Evolutionary conservation across 257 asterid species (phyloP), one percentile per base, ranked within the genome.

Genomic region (Salvia hispanica): DNA sequence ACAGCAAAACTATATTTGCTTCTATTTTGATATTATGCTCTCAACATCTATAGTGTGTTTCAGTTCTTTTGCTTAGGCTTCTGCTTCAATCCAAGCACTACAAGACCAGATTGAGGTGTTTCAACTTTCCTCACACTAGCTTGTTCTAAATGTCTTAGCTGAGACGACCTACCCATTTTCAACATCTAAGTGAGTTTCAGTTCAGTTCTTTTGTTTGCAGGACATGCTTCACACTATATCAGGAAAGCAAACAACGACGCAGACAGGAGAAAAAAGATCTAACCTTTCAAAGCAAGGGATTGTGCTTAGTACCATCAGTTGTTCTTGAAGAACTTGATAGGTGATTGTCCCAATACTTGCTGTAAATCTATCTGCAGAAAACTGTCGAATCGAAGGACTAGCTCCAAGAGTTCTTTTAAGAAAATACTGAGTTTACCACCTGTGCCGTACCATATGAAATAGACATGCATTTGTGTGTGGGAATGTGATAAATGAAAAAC

Each of bases 91-190:
- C 74, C 74, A 83, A 66, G 77, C 81, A 66, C 83, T 86, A 54
- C 86, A 79, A 62, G 80, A 79, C 66, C 83, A 83, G 59, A 81
- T 83, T 53, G 64, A 86, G 92, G 92, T 86, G 54, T 25, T 61
- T 39, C 28, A 37, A 25, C 25, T 53, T 44, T 21, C 43, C 48
- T 14, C 34, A 64, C 31, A 25, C 31, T 25, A 25, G 31, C 31
- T 25, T 25, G 31, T 25, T 25, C 31, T 25, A 25, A 25, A 0
- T 25, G 31, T 25, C 31, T 25, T 25, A 25, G 31, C 31, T 25
- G 31, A 25, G 31, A 25, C 31, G 31, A 25, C 31, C 31, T 25
- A 25, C 1, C 31, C 37, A 14, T 52, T 53, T 53, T 9, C 46
- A 8, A 14, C 54, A 58, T 36, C 53, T 71, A 25, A 25, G 31